Percentiles rank a stretch among this genome's conserved stretches.
Evolutionary conservation across 768 basidiomycete species (phyloP).

Genomic region (Pisolithus albus): DNA sequence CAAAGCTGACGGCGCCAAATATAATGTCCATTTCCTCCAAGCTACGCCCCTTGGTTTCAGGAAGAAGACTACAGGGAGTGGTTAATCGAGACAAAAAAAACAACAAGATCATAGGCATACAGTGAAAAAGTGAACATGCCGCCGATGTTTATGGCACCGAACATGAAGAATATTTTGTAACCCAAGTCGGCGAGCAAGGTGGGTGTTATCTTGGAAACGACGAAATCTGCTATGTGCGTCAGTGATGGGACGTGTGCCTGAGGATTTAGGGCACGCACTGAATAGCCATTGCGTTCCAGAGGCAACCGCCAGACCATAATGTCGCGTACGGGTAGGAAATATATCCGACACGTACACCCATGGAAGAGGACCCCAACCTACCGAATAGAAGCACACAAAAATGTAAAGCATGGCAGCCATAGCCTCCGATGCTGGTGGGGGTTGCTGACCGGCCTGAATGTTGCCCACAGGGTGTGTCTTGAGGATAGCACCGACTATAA

Average conservation of each 20-base stretch:
- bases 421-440: slow-evolving; percentile 51
- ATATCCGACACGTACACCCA: slow-evolving; percentile 75
- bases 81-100: too few relatives aligned
- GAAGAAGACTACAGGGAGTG: slow-evolving; percentile 38
- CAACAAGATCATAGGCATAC: slow-evolving; percentile 33
- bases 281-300: slow-evolving; percentile 80
- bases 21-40: slow-evolving; percentile 52
- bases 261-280: slow-evolving; percentile 39
- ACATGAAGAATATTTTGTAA: slow-evolving; percentile 52
- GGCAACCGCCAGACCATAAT: slow-evolving; percentile 71
- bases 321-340: slow-evolving; percentile 78
- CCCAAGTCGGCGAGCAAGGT: slow-evolving; percentile 50
- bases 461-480: slow-evolving; percentile 60
- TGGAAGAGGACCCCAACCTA: slow-evolving; percentile 76
- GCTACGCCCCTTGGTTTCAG: slow-evolving; percentile 54
- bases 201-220: slow-evolving; percentile 62
- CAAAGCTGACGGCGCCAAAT: slow-evolving; percentile 51
- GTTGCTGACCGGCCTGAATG: slow-evolving; percentile 25
- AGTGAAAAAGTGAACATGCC: slow-evolving; percentile 64
- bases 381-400: slow-evolving; percentile 82
- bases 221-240: slow-evolving; percentile 41
- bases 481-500: slow-evolving; percentile 78
- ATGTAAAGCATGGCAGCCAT: slow-evolving; percentile 88
- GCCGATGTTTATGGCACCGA: slow-evolving; percentile 36
- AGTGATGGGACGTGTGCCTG: slow-evolving; percentile 32